phyloP scores from a whole-genome alignment of 768 basidiomycete species.

The Lactarius psammicola region DNA sequence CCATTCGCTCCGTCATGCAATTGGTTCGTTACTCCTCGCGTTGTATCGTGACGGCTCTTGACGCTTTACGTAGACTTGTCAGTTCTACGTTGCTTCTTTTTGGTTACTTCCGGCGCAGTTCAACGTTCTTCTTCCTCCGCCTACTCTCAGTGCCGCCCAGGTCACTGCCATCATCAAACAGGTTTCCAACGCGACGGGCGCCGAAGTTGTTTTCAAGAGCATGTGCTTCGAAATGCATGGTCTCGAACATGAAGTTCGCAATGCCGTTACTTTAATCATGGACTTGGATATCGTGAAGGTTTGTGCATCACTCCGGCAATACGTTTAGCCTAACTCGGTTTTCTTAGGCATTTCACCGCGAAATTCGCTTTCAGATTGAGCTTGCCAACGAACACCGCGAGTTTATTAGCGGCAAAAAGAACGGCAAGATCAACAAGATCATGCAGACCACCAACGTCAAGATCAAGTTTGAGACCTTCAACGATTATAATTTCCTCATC shows the following conservation, averaged over 20 bases:
- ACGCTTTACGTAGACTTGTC: slow-evolving; percentile 66
- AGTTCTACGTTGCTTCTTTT: slow-evolving; percentile 95
- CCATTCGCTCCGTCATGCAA: slow-evolving; percentile 91
- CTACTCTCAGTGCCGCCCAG: slow-evolving; percentile 76
- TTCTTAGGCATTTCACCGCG: slow-evolving; percentile 84
- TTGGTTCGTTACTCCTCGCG: slow-evolving; percentile 59
- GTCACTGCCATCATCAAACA: slow-evolving; percentile 83
- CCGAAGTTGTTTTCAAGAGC: slow-evolving; percentile 94
- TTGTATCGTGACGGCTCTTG: slow-evolving; percentile 29
- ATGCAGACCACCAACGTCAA: slow-evolving; percentile 97
- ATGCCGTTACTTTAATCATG: slow-evolving; percentile 80
- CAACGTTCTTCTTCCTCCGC: slow-evolving; percentile 84
- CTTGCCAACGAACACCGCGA: slow-evolving; percentile 97
- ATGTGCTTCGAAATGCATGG: slow-evolving; percentile 99
- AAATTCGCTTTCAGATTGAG: slow-evolving; percentile 98
- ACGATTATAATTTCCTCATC: slow-evolving; percentile 92
- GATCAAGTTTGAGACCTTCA: slow-evolving; percentile 99
- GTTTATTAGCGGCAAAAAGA: slow-evolving; percentile 99
- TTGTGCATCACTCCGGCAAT: slow-evolving; percentile 27
- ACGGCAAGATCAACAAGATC: slow-evolving; percentile 99
- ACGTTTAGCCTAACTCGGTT: neutral
- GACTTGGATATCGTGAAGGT: slow-evolving; percentile 93
- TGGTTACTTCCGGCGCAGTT: slow-evolving; percentile 94
- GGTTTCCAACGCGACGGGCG: slow-evolving; percentile 82
- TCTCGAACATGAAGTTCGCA: slow-evolving; percentile 84